Conservation (phyloP, 2,329 filamentous ascomycete species). For the Xylaria sp. region DNA sequence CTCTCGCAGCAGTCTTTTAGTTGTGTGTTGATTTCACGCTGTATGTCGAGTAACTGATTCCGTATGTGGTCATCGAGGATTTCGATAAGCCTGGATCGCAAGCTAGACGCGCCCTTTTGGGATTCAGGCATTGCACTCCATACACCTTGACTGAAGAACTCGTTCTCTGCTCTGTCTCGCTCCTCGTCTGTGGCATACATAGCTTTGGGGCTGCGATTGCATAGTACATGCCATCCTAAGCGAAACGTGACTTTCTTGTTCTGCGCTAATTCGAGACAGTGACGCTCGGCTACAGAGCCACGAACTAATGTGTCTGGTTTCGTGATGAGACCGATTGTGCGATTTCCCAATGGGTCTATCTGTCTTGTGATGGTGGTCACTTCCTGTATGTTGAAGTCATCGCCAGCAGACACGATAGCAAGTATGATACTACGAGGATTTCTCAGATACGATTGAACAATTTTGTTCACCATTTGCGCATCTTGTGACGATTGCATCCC, state of each 20-base stretch:
- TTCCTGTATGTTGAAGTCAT: conserved; percentile 65
- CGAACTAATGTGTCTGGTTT: conserved; percentile 55
- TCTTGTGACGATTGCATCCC: neutral
- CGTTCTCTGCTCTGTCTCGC: neutral
- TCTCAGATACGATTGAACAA: neutral
- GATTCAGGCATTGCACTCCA: neutral
- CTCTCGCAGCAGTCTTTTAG: neutral
- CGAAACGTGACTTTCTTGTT: conserved; percentile 59
- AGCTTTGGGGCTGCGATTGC: conserved; percentile 51
- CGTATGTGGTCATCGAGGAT: neutral
- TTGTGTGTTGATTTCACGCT: neutral
- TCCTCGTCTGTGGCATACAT: neutral
- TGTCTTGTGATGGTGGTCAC: conserved; percentile 61
- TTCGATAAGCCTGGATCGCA: neutral
- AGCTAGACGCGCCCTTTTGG: neutral
- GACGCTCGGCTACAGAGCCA: conserved; percentile 54
- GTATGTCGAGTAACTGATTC: neutral
- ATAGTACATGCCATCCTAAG: conserved; percentile 64
- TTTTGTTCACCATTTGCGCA: neutral
- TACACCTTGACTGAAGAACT: neutral
- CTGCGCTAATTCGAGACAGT: conserved; percentile 55
- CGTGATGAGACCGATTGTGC: conserved; percentile 62
- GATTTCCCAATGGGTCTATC: conserved; percentile 48
- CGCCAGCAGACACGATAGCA: conserved; percentile 61
- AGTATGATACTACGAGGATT: conserved; percentile 58